Evolutionary conservation across 1,139 yeast genomes (phyloP).

Genomic region (Protomyces lactucae-debilis): DNA sequence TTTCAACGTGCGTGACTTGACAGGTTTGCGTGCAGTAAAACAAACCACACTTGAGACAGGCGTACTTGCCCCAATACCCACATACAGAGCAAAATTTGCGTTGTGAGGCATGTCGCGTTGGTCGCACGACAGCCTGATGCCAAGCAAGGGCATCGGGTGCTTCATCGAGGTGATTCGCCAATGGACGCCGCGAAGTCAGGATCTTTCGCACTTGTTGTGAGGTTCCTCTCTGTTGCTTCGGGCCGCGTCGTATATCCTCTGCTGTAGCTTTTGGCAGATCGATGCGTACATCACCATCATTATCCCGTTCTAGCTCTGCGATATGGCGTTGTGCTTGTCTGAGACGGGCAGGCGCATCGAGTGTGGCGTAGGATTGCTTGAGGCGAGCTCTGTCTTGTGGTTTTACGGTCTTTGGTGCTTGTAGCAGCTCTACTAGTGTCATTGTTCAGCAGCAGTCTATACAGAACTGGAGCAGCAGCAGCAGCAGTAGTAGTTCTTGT

Average conservation of each 20-base stretch:
- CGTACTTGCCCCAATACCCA: constrained; percentile 42
- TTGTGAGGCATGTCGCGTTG: constrained; percentile 40
- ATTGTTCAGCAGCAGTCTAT: not conserved
- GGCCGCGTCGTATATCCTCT: not conserved
- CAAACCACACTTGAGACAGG: constrained; percentile 43
- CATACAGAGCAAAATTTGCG: constrained; percentile 43
- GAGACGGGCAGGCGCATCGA: constrained; percentile 36
- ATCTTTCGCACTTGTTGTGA: constrained; percentile 34
- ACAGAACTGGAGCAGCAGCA: not conserved
- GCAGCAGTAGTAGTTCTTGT: not conserved
- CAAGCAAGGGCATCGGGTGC: constrained; percentile 38
- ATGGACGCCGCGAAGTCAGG: constrained; percentile 42
- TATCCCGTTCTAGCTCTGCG: constrained; percentile 44
- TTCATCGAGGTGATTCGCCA: constrained; percentile 44
- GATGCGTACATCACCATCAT: constrained; percentile 40
- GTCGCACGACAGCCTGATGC: constrained; percentile 37
- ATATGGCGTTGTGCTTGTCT: constrained; percentile 39
- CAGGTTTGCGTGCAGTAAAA: constrained; percentile 42
- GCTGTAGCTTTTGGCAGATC: constrained; percentile 39
- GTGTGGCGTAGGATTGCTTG: constrained; percentile 16
- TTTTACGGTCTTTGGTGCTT: not conserved
- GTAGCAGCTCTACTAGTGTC: constrained; percentile 6
- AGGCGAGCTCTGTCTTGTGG: constrained; percentile 10
- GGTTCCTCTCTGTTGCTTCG: not conserved
- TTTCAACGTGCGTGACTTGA: constrained; percentile 43